Conservation (phyloP, 2,329 filamentous ascomycete genomes). For the Paecilomyces niveus region DNA sequence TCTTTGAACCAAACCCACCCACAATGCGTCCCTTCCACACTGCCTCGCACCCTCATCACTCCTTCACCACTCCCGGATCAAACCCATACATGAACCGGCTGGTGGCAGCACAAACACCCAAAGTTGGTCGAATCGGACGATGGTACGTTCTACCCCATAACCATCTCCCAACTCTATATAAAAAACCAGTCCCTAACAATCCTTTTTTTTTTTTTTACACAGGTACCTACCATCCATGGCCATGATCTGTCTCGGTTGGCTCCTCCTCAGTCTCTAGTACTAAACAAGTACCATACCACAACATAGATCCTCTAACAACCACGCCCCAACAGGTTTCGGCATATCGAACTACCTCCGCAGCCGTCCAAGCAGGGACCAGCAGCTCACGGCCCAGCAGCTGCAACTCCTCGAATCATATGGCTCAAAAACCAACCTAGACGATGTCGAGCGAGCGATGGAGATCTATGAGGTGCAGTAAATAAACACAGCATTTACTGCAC, state of each 20-base stretch:
- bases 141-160: background rate
- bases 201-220: background rate
- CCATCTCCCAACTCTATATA: background rate
- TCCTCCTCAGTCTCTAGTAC: background rate
- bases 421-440: constrained; percentile 35
- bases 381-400: constrained; percentile 22
- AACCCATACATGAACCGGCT: background rate
- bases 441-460: constrained; percentile 39
- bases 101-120: background rate
- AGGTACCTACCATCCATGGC: background rate
- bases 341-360: constrained; percentile 16
- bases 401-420: constrained; percentile 41
- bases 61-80: background rate
- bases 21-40: background rate
- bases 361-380: constrained; percentile 21
- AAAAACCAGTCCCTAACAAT: background rate
- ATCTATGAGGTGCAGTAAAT: constrained; percentile 34
- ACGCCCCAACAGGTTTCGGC: constrained; percentile 15
- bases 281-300: background rate
- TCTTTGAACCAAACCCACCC: background rate
- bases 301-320: constrained; percentile 4
- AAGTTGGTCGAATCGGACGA: background rate
- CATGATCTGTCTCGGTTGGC: background rate
- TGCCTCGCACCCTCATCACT: background rate
- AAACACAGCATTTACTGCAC: background rate